These are phyloP conservation scores for Beauveria pseudobassiana DNA, from an alignment of 2,329 filamentous ascomycete species.

Conservation along the genomic window DNA sequence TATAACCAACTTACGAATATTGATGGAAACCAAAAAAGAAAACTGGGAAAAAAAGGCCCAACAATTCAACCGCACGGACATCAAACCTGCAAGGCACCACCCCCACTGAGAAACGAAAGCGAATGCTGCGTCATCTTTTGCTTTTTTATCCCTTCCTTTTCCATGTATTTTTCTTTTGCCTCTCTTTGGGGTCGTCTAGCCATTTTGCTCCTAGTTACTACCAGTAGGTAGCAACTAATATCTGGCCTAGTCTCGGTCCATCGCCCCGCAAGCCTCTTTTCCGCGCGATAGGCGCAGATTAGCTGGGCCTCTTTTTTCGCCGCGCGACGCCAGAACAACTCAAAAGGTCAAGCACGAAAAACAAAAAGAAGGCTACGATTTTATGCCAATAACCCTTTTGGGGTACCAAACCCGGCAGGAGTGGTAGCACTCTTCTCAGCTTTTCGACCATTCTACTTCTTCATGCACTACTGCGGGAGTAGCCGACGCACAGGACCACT, in stretches of 20 bases:
- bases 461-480: too few species aligned
- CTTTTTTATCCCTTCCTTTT: background rate
- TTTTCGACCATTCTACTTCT: too few species aligned
- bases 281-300: background rate
- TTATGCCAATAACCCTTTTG: too few species aligned
- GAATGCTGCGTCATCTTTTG: background rate
- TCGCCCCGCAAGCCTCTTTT: background rate
- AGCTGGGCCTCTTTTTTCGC: too few species aligned
- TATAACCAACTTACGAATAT: background rate
- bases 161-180: background rate
- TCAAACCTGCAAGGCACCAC: background rate
- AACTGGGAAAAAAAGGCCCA: background rate
- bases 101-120: background rate
- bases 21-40: background rate
- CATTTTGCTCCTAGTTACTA: too few species aligned
- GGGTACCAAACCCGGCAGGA: too few species aligned
- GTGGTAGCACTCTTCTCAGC: too few species aligned
- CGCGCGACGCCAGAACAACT: background rate
- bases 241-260: too few species aligned
- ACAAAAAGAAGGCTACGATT: background rate
- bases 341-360: background rate
- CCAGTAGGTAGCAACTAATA: too few species aligned
- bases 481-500: too few species aligned
- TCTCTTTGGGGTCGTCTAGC: too few species aligned
- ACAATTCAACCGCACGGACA: background rate